Evolutionary conservation across 805 yeast genomes (phyloP), one percentile per base, ranked within the genome.

Genomic region (Monosporozyma aerobia): DNA sequence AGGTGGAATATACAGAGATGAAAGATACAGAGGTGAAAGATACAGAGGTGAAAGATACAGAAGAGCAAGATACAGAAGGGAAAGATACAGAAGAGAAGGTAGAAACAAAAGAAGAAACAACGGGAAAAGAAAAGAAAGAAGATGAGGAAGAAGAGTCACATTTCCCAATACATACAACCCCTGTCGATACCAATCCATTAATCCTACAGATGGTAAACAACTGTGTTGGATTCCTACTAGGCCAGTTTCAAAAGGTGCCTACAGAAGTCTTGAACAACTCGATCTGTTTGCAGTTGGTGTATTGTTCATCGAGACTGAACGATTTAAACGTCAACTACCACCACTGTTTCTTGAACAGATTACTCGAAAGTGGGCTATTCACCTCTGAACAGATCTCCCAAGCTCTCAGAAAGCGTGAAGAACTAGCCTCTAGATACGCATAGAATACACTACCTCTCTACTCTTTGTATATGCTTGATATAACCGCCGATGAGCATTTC

Each of bases 231-330:
- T 50, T 63, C 58, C 14, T 72, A 66, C 35, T 64, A 65, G n/a
- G 63, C 5, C 63, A 63, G 33, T 50, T 61, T 2, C 39, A 44
- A n/a, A 16, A 43, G 2, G 50, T 40, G 4, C 35, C 52, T 22
- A n/a, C 29, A 1, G 50, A 22, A 5, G 33, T 47, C 13, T 66
- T 77, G 9, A 75, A 75, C 33, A 85, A 85, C 53, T 86, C 92
- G 0, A 71, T 90, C 23, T 78, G 90, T 57, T 70, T 92, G 35
- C 99, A 92, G 68, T 69, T 90, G 40, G 82, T 88, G 0, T 92
- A 90, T 69, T 87, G 96, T 58, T 85, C 96, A n/a, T 89, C 85
- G 63, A 83, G 96, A 39, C 73, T 92, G 50, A 82, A 85, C 5
- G 71, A 68, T 41, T 54, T 63, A 10, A 68, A 68, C 43, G 52